Base-by-base conservation (phyloP, 192 early-diverging fungal species). In the Piromyces sp. region DNA sequence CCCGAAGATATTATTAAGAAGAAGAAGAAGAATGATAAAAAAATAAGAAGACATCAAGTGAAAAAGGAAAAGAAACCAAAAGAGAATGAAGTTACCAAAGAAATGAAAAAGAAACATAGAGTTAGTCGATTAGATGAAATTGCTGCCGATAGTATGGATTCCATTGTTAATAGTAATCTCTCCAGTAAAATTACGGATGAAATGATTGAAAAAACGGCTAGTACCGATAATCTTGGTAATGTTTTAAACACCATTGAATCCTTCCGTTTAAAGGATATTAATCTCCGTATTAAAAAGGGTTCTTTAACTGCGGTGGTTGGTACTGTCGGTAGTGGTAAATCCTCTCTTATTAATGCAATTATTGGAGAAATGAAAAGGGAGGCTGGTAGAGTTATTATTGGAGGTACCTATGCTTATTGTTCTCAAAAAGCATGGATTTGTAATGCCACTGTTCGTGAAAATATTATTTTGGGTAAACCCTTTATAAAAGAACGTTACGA, bases 371-470 rank as follows among this genome's bases (percentile, higher is more conserved):
- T 95, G 86, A 91, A 88, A 82, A 88, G 88, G 81, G 83, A 84
- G 0, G 30, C 79, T 14, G 95, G 95, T 13, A 81, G 83, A 1
- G 89, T 95, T 5, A 81, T 85, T 0, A 88, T 94, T 14, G 86
- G 87, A 19, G 94, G 94, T 5, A 87, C 7, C 1, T 38, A 38
- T 38, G 14, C 11, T 38, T 38, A 38, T 38, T 38, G 37, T 13
- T 38, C 88, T 3, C 89, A 93, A 81, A 87, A 90, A 82, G 91
- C 98, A 3, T 99, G 97, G 96, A 94, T 99, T 68, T 94, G 96
- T 92, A 99, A 99, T 83, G 92, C 92, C n/a, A 95, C 94, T 19
- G 82, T 99, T 78, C 89, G 94, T 79, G 95, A 98, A 79, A 99
- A 99, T 85, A 94, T 99, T 86, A 80, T 94, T 28, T 96, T 98